Evolutionary conservation across 768 basidiomycete genomes (phyloP).

Genomic region (Leccinum imitatum): DNA sequence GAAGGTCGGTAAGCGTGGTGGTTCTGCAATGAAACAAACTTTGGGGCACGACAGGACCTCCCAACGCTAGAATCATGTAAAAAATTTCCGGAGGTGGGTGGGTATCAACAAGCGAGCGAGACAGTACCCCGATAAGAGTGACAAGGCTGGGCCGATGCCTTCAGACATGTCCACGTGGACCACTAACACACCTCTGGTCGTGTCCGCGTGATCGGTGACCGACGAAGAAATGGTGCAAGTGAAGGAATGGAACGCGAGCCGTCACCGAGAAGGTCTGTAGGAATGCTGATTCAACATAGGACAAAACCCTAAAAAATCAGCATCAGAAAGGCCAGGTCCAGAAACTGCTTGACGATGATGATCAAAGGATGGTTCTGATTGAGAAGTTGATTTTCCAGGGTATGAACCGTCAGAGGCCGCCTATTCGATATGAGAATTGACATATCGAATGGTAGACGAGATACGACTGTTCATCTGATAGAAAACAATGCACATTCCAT

Average conservation of each 20-base stretch:
- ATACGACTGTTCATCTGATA: neutral
- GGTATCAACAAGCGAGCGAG: neutral
- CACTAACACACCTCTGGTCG: neutral
- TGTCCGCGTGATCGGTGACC: neutral
- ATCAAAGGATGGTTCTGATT: too few relatives aligned
- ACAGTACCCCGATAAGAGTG: neutral
- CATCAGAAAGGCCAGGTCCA: neutral
- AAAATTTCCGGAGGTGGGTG: neutral
- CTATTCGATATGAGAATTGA: neutral
- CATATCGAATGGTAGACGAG: neutral
- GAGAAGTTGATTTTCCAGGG: too few relatives aligned
- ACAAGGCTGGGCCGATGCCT: neutral
- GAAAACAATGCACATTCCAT: neutral
- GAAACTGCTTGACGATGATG: neutral
- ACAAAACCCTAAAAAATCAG: neutral
- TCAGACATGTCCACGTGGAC: neutral
- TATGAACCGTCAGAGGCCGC: too few relatives aligned
- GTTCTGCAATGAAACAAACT: too few relatives aligned
- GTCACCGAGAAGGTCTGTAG: neutral
- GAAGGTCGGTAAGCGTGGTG: too few relatives aligned
- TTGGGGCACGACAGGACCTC: too few relatives aligned
- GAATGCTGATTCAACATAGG: neutral
- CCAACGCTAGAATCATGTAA: neutral
- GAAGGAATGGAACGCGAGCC: neutral
- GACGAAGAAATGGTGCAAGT: neutral